Percentiles rank a stretch among this genome's conserved stretches.
Evolutionary conservation across 768 basidiomycete species (phyloP).

Genomic region (Boletus subparvulus): DNA sequence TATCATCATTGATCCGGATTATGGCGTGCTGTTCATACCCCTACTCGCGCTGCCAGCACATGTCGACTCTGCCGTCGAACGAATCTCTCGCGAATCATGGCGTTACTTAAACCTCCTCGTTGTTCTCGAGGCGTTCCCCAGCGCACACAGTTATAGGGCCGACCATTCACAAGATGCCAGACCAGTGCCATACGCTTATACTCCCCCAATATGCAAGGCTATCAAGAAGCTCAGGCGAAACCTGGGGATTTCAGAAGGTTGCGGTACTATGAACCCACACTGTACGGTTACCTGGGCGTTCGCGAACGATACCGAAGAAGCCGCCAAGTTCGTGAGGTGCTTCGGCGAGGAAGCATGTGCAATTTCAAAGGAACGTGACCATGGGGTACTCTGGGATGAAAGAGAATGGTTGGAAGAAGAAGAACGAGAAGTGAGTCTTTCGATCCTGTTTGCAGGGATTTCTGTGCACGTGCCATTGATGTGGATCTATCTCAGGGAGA

Average conservation of each 20-base stretch:
- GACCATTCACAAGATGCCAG: constrained; percentile 8
- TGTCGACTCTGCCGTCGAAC: constrained; percentile 42
- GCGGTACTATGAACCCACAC: constrained; percentile 44
- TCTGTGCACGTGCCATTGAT: constrained; percentile 13
- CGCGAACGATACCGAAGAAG: constrained; percentile 56
- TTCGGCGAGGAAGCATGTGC: constrained; percentile 60
- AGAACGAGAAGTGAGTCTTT: constrained; percentile 44
- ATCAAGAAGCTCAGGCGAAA: constrained; percentile 67
- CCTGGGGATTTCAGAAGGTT: constrained; percentile 61
- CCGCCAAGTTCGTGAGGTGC: constrained; percentile 51
- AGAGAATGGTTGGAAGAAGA: constrained; percentile 65
- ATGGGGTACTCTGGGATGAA: constrained; percentile 49
- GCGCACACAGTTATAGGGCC: constrained; percentile 36
- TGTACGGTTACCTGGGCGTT: constrained; percentile 58
- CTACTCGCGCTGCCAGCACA: constrained; percentile 50
- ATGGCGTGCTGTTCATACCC: constrained; percentile 51
- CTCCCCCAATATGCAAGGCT: constrained; percentile 66
- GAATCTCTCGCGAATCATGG: constrained; percentile 61
- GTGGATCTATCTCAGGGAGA: constrained; percentile 50
- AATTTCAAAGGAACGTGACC: constrained; percentile 41
- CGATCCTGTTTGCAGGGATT: constrained; percentile 11
- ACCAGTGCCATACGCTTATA: constrained; percentile 46
- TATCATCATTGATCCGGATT: constrained; percentile 64
- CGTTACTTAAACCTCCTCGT: constrained; percentile 53
- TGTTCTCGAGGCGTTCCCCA: constrained; percentile 67